phyloP scores from a whole-genome alignment of 1,139 yeast species.

The Meyerozyma smithsonii region DNA sequence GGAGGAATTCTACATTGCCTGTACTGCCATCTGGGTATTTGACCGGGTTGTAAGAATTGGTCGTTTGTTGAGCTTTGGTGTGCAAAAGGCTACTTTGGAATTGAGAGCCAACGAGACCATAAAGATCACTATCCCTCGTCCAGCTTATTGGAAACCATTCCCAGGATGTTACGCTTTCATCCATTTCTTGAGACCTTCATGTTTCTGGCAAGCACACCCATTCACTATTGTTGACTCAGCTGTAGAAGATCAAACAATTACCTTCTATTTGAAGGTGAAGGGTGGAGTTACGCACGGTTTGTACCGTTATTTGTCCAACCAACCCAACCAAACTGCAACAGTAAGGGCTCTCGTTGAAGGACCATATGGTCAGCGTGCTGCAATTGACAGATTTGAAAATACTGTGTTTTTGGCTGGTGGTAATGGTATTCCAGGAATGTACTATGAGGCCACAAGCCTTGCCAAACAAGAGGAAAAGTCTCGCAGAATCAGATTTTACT shows the following conservation, averaged over 20 bases:
- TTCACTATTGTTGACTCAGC: constrained; percentile 36
- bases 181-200: constrained; percentile 46
- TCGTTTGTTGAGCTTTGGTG: constrained; percentile 48
- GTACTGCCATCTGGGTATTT: constrained; percentile 58
- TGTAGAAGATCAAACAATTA: constrained; percentile 29
- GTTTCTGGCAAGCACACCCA: constrained; percentile 73
- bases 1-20: constrained; percentile 45
- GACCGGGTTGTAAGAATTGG: constrained; percentile 52
- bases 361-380: constrained; percentile 33
- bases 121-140: constrained; percentile 31
- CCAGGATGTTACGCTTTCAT: constrained; percentile 68
- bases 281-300: constrained; percentile 34
- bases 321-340: constrained; percentile 37
- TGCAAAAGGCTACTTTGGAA: constrained; percentile 43
- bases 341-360: constrained; percentile 37
- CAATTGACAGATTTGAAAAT: constrained; percentile 47
- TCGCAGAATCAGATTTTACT: constrained; percentile 22
- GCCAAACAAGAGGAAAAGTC: constrained; percentile 11
- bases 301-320: constrained; percentile 37
- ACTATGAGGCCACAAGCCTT: constrained; percentile 27
- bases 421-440: constrained; percentile 62
- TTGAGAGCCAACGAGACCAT: constrained; percentile 45
- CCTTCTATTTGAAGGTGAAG: constrained; percentile 39
- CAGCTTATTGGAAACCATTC: constrained; percentile 35
- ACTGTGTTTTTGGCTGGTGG: constrained; percentile 61